These are phyloP conservation scores for Zalaria sp. DNA, from an alignment of 2,329 filamentous ascomycete genomes.

Conservation along the genomic window DNA sequence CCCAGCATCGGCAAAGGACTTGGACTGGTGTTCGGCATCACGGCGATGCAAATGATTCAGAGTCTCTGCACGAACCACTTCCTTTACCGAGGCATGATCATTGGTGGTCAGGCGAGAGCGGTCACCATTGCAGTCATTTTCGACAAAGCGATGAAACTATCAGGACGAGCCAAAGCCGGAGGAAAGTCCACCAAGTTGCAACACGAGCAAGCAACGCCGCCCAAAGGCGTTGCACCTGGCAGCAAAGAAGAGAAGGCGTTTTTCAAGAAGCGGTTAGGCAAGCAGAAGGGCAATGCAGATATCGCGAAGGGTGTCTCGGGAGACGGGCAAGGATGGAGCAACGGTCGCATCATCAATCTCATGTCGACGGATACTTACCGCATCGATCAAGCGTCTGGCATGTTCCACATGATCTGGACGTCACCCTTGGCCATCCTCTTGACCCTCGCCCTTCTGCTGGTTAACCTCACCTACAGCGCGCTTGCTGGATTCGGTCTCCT, in stretches of 20 bases:
- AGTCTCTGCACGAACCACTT: conserved; percentile 79
- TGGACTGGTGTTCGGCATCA: conserved; percentile 73
- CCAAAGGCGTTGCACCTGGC: conserved; percentile 30
- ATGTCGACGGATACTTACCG: conserved; percentile 96
- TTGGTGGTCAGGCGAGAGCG: conserved; percentile 70
- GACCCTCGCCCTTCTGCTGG: conserved; percentile 62
- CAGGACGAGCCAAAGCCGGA: conserved; percentile 74
- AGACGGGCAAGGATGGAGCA: conserved; percentile 76
- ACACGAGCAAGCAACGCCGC: conserved; percentile 17
- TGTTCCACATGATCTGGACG: conserved; percentile 89
- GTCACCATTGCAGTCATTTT: conserved; percentile 79
- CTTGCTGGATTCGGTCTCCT: conserved; percentile 77
- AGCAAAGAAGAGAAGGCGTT: conserved; percentile 37
- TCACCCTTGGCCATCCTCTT: conserved; percentile 65
- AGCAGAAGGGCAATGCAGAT: conserved; percentile 26
- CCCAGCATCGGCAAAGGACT: conserved; percentile 64
- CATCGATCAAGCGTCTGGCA: conserved; percentile 71
- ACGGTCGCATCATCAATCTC: conserved; percentile 79
- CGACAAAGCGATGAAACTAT: conserved; percentile 82
- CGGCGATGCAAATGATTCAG: conserved; percentile 70
- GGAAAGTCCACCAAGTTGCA: conserved; percentile 35
- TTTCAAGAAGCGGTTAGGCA: conserved; percentile 32
- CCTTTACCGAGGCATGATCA: conserved; percentile 82
- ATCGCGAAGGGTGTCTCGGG: conserved; percentile 38
- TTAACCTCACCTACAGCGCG: conserved; percentile 85